Base-by-base conservation (phyloP, 176 grass and related monocot genomes). In the Oryza coarctata region DNA sequence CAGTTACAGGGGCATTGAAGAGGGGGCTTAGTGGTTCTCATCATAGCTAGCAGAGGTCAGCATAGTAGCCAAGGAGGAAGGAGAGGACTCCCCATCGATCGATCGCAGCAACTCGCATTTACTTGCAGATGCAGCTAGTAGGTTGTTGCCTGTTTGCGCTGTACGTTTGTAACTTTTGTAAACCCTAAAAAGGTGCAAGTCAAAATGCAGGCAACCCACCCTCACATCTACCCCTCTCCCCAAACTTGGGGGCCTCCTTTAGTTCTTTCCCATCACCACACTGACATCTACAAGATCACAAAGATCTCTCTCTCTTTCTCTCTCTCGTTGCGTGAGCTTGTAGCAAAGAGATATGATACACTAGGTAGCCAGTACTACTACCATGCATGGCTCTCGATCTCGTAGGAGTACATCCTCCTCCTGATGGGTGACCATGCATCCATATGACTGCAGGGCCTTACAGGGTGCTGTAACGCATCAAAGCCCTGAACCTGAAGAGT, bases 311-410 rank as follows among this genome's bases (percentile, higher is more conserved):
- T 25, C 58, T 17, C 23, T 69, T 23, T 30, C 13, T 63, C 6
- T 33, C 28, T 74, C n/a, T 81, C 57, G 36, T 36, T 90, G 88
- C 88, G 83, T 90, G 88, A 79, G 79, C 82, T 78, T 74, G 83
- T 76, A 74, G 88, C 63, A 40, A 86, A 78, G 79, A 74, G 73
- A 90, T 78, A 78, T 41, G 66, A 86, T 65, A 52, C 66, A 76
- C 75, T 80, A 68, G 36, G 29, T 58, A 76, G 66, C 30, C 44
- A 41, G 50, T 60, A 60, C n/a, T 60, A 60, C n/a, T 8, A 28
- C 12, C 50, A 40, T 62, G n/a, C 9, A 25, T 45, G 23, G 34
- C 55, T 63, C 32, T 68, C 31, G 29, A 68, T 68, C 65, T 33
- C 32, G 9, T 49, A 60, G 38, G 38, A 39, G 38, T n/a, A 25